Conservation (phyloP, 2,329 filamentous ascomycete species). For the Aspergillus ustus region DNA sequence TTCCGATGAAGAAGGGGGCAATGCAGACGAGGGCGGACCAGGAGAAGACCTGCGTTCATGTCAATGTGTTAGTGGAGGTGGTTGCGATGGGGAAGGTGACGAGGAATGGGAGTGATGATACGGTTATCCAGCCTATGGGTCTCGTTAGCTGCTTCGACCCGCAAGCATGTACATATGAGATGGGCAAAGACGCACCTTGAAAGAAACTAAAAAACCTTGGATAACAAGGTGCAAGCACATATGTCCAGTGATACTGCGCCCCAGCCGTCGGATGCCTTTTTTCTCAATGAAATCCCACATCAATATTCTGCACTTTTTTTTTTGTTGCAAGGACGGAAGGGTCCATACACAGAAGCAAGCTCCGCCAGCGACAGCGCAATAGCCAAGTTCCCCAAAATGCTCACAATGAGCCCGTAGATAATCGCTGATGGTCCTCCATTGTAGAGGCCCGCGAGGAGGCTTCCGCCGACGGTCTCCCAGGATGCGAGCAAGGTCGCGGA, state of each 20-base stretch:
- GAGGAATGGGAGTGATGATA: too few species aligned
- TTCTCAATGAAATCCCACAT: too few species aligned
- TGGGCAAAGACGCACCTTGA: too few species aligned
- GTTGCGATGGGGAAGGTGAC: too few species aligned
- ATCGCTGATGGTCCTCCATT: slow-evolving; percentile 41
- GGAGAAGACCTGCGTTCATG: slow-evolving; percentile 23
- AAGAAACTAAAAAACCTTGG: slow-evolving; percentile 25
- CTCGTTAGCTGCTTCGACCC: too few species aligned
- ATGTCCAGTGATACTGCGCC: slow-evolving; percentile 44
- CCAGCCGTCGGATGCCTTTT: slow-evolving; percentile 1
- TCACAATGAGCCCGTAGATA: slow-evolving; percentile 40
- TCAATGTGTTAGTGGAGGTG: too few species aligned
- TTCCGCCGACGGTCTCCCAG: slow-evolving; percentile 40
- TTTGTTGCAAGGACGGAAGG: too few species aligned
- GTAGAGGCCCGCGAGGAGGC: slow-evolving; percentile 30
- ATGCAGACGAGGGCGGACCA: slow-evolving; percentile 34
- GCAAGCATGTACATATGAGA: too few species aligned
- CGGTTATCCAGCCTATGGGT: too few species aligned
- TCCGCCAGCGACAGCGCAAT: slow-evolving; percentile 44
- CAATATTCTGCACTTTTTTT: too few species aligned
- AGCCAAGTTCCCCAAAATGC: slow-evolving; percentile 37
- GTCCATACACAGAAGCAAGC: slow-evolving; percentile 41
- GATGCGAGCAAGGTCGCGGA: slow-evolving; percentile 44
- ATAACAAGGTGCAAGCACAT: slow-evolving; percentile 31
- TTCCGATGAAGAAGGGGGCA: slow-evolving; percentile 35